phyloP scores from a whole-genome alignment of 129 eudicot genomes.

The Helianthus tuberosus region DNA sequence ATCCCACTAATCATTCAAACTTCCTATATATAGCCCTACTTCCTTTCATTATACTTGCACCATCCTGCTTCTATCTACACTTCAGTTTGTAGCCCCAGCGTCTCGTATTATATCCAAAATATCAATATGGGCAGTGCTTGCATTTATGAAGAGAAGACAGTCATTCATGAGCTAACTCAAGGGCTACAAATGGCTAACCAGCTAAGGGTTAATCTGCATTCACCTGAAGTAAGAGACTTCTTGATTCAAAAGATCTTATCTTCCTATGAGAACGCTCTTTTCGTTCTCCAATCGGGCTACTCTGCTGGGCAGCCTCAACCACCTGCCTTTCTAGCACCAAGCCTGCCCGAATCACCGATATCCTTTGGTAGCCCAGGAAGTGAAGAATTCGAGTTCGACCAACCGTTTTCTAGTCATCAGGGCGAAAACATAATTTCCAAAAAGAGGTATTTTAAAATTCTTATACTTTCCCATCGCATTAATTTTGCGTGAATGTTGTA shows the following conservation, averaged over 20 bases:
- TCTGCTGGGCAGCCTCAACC: slow-evolving; percentile 39
- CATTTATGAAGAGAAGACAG: slow-evolving; percentile 33
- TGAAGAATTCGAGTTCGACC: slow-evolving; percentile 35
- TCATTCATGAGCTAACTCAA: slow-evolving; percentile 60
- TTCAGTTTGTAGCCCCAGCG: too few relatives aligned
- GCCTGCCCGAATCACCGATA: slow-evolving; percentile 41
- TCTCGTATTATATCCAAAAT: too few relatives aligned
- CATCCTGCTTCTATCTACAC: neutral
- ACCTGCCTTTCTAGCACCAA: slow-evolving; percentile 5
- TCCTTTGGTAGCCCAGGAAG: slow-evolving; percentile 51
- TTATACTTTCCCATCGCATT: too few relatives aligned
- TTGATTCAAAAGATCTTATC: slow-evolving; percentile 57
- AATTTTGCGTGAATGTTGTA: too few relatives aligned
- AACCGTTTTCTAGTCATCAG: slow-evolving; percentile 15
- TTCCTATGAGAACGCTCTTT: slow-evolving; percentile 64
- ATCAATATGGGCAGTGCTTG: slow-evolving; percentile 43
- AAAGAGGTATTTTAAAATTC: too few relatives aligned
- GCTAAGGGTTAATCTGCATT: slow-evolving; percentile 52
- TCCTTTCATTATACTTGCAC: neutral
- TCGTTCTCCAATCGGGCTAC: slow-evolving; percentile 51
- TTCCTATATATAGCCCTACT: neutral
- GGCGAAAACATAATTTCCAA: slow-evolving; percentile 16
- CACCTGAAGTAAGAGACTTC: slow-evolving; percentile 45
- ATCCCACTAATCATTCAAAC: neutral
- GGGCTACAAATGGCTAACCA: slow-evolving; percentile 68